Conservation (phyloP, 1,284 basidiomycete species). For the Heimioporus punctisporus region DNA sequence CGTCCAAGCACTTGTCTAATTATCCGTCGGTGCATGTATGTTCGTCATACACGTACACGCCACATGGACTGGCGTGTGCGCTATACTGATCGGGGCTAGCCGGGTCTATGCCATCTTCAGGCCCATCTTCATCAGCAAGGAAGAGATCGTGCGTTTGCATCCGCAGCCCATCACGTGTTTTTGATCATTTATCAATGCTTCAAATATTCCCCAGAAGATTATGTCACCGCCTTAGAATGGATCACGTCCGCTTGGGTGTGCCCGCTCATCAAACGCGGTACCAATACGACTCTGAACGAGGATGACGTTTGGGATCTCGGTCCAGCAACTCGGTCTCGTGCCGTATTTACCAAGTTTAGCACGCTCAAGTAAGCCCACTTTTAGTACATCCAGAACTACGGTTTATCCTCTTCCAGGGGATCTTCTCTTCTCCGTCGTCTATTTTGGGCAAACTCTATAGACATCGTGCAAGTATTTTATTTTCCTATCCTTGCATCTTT, state of each 20-base stretch:
- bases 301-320: constrained; percentile 63
- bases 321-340: constrained; percentile 52
- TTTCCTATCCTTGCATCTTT: not conserved
- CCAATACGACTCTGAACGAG: constrained; percentile 51
- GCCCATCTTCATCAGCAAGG: constrained; percentile 40
- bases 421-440: constrained; percentile 63
- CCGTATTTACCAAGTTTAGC: constrained; percentile 52
- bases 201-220: constrained; percentile 60
- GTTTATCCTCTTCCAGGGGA: constrained; percentile 29
- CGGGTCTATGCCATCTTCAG: constrained; percentile 52
- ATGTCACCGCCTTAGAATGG: constrained; percentile 67
- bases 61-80: constrained; percentile 26
- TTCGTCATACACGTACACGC: constrained; percentile 28
- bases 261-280: constrained; percentile 55
- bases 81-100: constrained; percentile 37
- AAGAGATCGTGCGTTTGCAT: constrained; percentile 40
- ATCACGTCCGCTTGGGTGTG: constrained; percentile 70
- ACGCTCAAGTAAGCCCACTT: constrained; percentile 34
- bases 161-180: not conserved
- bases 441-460: constrained; percentile 70
- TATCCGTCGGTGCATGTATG: constrained; percentile 41
- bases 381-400: constrained; percentile 14
- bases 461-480: constrained; percentile 51
- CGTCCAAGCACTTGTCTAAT: constrained; percentile 44
- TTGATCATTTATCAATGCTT: constrained; percentile 35